These are phyloP conservation scores for Pseudophaeomoniella oleicola DNA, from an alignment of 2,329 filamentous ascomycete genomes.

Conservation along the genomic window DNA sequence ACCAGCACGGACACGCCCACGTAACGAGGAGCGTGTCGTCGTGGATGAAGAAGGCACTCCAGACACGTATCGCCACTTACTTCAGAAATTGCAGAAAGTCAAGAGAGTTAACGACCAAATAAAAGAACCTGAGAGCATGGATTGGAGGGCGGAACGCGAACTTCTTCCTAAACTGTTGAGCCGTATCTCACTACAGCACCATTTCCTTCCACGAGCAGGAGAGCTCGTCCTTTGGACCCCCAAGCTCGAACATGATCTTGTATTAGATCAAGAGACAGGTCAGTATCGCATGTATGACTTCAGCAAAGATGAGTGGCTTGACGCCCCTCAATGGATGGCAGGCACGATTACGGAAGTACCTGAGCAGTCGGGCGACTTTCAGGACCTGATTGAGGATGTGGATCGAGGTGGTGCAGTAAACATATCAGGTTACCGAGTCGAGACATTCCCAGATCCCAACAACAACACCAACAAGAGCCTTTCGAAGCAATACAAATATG, in stretches of 20 bases:
- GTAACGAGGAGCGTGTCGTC: background rate
- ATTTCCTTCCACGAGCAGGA: conserved; percentile 39
- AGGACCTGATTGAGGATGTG: conserved; percentile 30
- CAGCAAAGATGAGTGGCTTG: conserved; percentile 17
- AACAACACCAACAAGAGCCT: conserved; percentile 31
- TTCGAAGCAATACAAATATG: conserved; percentile 40
- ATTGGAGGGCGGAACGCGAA: conserved; percentile 39
- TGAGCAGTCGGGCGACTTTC: conserved; percentile 23
- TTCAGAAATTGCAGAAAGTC: conserved; percentile 30
- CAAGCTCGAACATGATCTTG: conserved; percentile 19
- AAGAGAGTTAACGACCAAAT: conserved; percentile 20
- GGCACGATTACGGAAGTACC: conserved; percentile 41
- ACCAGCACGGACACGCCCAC: background rate
- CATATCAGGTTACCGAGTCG: conserved; percentile 41
- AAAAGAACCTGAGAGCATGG: conserved; percentile 35
- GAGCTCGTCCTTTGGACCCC: conserved; percentile 41
- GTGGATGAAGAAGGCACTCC: conserved; percentile 33
- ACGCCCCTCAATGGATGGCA: conserved; percentile 38
- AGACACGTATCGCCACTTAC: conserved; percentile 35
- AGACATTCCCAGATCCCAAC: conserved; percentile 39
- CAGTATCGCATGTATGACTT: conserved; percentile 20
- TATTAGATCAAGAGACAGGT: conserved; percentile 17
- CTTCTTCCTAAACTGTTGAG: conserved; percentile 26
- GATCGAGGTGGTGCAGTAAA: conserved; percentile 27
- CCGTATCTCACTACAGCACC: conserved; percentile 26